phyloP scores from a whole-genome alignment of 1,284 basidiomycete genomes.

The Ceratobasidium sp. region DNA sequence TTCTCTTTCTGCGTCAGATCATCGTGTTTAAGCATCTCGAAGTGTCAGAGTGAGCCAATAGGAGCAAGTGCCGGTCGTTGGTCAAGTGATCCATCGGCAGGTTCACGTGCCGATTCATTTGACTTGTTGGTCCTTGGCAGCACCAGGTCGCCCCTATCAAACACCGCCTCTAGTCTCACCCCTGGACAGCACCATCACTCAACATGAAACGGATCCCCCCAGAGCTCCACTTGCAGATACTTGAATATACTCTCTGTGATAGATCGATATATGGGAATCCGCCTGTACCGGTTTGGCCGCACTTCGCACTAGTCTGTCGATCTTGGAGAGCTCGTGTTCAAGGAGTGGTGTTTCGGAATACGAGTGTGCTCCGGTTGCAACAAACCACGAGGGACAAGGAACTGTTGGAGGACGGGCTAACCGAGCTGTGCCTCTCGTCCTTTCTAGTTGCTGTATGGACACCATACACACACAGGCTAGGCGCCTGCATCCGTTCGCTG shows the following conservation, averaged over 20 bases:
- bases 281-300: not conserved
- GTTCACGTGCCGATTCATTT: no score
- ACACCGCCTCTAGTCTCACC: not conserved
- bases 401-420: not conserved
- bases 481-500: constrained; percentile 5
- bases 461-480: constrained; percentile 10
- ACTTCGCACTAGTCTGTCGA: constrained; percentile 10
- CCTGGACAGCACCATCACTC: not conserved
- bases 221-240: constrained; percentile 8
- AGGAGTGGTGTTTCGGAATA: not conserved
- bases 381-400: not conserved
- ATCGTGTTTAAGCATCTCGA: constrained; percentile 17
- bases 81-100: no score
- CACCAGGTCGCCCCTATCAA: no score
- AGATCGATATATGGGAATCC: not conserved
- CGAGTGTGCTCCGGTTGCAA: not conserved
- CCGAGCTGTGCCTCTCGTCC: constrained; percentile 1
- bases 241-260: constrained; percentile 5
- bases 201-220: constrained; percentile 1
- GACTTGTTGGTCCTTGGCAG: no score
- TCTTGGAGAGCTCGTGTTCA: constrained; percentile 12
- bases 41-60: constrained; percentile 1
- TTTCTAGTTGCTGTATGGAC: not conserved
- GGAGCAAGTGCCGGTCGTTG: constrained; percentile 14
- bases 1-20: not conserved